Percentiles rank a stretch among this genome's conserved stretches.
phyloP scores from a whole-genome alignment of 495 filamentous ascomycete genomes.

The Aspergillus steynii region DNA sequence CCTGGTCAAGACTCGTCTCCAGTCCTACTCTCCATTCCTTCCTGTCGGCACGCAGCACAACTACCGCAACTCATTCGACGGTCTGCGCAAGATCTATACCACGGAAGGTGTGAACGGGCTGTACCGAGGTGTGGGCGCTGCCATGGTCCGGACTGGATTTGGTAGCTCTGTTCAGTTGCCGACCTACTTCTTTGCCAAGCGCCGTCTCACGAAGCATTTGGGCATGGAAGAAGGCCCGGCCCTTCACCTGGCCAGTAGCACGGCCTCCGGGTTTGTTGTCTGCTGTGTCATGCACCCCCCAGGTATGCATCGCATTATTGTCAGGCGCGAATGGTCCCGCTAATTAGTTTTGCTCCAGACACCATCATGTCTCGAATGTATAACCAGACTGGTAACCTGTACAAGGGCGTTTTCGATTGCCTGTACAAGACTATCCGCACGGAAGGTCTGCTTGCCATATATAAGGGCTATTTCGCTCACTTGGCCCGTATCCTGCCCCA shows the following conservation, averaged over 20 bases:
- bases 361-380: constrained; percentile 99
- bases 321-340: constrained; percentile 6
- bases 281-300: constrained; percentile 98
- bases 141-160: constrained; percentile 97
- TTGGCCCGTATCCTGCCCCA: constrained; percentile 92
- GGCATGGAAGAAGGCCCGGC: constrained; percentile 90
- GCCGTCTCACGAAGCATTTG: constrained; percentile 73
- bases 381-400: constrained; percentile 97
- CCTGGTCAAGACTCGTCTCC: constrained; percentile 95
- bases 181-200: constrained; percentile 98
- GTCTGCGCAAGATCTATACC: constrained; percentile 72
- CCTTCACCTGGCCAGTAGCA: constrained; percentile 84
- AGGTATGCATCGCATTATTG: constrained; percentile 49
- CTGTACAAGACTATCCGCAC: constrained; percentile 85
- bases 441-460: constrained; percentile 90
- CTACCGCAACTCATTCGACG: constrained; percentile 84
- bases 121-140: constrained; percentile 86
- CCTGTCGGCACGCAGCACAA: constrained; percentile 95
- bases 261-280: constrained; percentile 91
- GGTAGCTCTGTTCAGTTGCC: constrained; percentile 93
- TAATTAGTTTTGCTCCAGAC: constrained; percentile 54
- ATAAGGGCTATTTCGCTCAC: constrained; percentile 97
- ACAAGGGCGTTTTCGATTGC: constrained; percentile 90
- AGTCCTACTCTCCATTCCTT: constrained; percentile 91
- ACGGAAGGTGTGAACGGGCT: constrained; percentile 77